Evolutionary conservation across 2,329 filamentous ascomycete species (phyloP).

Genomic region (Neonectria faginata): DNA sequence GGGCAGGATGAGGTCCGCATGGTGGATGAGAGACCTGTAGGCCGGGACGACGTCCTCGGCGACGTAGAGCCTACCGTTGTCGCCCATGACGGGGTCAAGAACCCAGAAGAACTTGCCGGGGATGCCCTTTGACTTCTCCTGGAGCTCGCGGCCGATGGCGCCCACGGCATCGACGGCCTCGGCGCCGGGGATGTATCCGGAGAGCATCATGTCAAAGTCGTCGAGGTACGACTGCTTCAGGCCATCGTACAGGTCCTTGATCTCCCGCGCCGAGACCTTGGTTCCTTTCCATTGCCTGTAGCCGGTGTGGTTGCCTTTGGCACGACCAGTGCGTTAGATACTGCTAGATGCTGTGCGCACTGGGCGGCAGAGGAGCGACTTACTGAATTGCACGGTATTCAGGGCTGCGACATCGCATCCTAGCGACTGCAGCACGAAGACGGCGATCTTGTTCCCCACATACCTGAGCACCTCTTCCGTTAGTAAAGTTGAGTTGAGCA

Average conservation of each 20-base stretch:
- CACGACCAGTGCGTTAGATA: slow-evolving; percentile 17
- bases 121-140: slow-evolving; percentile 68
- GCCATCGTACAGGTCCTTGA: slow-evolving; percentile 85
- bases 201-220: slow-evolving; percentile 93
- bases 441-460: slow-evolving; percentile 97
- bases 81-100: slow-evolving; percentile 97
- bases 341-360: not conserved
- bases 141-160: slow-evolving; percentile 83
- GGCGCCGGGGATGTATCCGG: slow-evolving; percentile 92
- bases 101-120: slow-evolving; percentile 95
- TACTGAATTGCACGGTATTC: slow-evolving; percentile 98
- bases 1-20: slow-evolving; percentile 92
- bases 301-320: slow-evolving; percentile 89
- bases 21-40: slow-evolving; percentile 81
- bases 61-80: slow-evolving; percentile 92
- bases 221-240: slow-evolving; percentile 86
- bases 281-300: slow-evolving; percentile 91
- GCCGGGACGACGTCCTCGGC: slow-evolving; percentile 90
- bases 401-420: slow-evolving; percentile 94
- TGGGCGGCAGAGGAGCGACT: slow-evolving; percentile 48
- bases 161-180: slow-evolving; percentile 87
- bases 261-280: slow-evolving; percentile 82
- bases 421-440: slow-evolving; percentile 91
- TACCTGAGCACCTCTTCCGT: slow-evolving; percentile 69
- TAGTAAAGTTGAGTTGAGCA: slow-evolving; percentile 17